Evolutionary conservation across 2,329 filamentous ascomycete species (phyloP).

Genomic region (Ophiostoma pallidulum): DNA sequence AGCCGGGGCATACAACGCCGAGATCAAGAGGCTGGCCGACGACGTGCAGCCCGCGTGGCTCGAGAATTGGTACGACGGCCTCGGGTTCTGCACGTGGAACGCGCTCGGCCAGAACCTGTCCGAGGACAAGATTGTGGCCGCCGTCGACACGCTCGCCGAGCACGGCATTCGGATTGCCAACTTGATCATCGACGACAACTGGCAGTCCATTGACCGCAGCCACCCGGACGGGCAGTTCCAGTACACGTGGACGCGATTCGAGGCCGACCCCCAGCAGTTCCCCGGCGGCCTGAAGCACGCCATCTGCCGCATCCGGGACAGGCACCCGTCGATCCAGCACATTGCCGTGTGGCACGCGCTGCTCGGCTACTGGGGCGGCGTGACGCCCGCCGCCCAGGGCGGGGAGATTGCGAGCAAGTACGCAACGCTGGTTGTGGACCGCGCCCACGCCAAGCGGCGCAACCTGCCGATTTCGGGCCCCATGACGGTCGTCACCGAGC

Average conservation of each 20-base stretch:
- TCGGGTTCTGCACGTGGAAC: slow-evolving; percentile 98
- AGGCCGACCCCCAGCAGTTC: slow-evolving; percentile 72
- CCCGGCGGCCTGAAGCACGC: slow-evolving; percentile 68
- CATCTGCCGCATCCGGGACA: slow-evolving; percentile 57
- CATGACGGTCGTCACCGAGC: slow-evolving; percentile 63
- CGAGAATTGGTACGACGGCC: slow-evolving; percentile 82
- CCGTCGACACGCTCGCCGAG: slow-evolving; percentile 60
- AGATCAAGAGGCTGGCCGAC: slow-evolving; percentile 36
- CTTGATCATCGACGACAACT: slow-evolving; percentile 94
- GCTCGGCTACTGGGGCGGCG: slow-evolving; percentile 80
- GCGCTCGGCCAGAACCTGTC: slow-evolving; percentile 75
- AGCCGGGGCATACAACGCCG: too few relatives aligned
- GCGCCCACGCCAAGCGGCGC: slow-evolving; percentile 37
- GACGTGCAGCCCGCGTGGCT: slow-evolving; percentile 57
- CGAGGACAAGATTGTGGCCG: slow-evolving; percentile 67
- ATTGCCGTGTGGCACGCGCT: slow-evolving; percentile 94
- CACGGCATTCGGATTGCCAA: slow-evolving; percentile 70
- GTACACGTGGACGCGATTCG: slow-evolving; percentile 69
- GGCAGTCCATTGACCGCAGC: slow-evolving; percentile 62
- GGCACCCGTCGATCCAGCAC: slow-evolving; percentile 65
- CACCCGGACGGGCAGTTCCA: slow-evolving; percentile 43
- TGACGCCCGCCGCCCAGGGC: slow-evolving; percentile 46
- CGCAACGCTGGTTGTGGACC: slow-evolving; percentile 55
- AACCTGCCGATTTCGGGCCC: slow-evolving; percentile 48
- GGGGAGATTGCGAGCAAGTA: slow-evolving; percentile 70